Conservation (phyloP, 148 eudicot genomes). For the Chenopodium suecicum region DNA sequence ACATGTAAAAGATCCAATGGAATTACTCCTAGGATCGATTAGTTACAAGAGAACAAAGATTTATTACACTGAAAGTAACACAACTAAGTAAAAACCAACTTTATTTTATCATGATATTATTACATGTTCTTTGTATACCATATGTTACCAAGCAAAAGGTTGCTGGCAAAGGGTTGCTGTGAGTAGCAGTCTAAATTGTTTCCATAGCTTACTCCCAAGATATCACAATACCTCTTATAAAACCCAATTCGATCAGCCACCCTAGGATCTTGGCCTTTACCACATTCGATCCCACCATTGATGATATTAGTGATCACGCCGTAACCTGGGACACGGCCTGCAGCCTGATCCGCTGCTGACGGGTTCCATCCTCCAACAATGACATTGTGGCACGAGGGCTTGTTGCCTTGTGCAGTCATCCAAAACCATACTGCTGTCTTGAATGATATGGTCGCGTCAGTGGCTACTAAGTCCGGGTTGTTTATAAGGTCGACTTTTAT, state of each 20-base stretch:
- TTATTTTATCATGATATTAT: too few relatives aligned
- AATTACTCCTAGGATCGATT: too few relatives aligned
- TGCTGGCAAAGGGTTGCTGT: conserved; percentile 10
- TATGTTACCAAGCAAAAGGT: background rate
- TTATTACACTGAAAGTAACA: too few relatives aligned
- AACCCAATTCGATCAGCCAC: conserved; percentile 35
- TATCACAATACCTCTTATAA: conserved; percentile 35
- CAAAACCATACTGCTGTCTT: conserved; percentile 57
- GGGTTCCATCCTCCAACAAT: conserved; percentile 42
- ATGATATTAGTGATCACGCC: conserved; percentile 49
- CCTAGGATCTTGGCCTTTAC: conserved; percentile 21
- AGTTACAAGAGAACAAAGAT: too few relatives aligned
- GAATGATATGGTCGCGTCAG: conserved; percentile 43
- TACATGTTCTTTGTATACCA: too few relatives aligned
- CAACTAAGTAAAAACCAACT: too few relatives aligned
- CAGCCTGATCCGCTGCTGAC: conserved; percentile 35
- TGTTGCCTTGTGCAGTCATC: conserved; percentile 51
- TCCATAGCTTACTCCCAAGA: conserved; percentile 29
- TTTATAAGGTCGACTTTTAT: conserved; percentile 36
- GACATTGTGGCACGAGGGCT: conserved; percentile 49
- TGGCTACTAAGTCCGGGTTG: conserved; percentile 48
- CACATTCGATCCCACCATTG: conserved; percentile 38
- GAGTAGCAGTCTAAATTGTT: conserved; percentile 24
- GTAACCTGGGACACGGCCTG: conserved; percentile 33
- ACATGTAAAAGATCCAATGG: too few relatives aligned